Conservation (phyloP, 148 eudicot genomes). For the Heliamphora exappendiculata region DNA sequence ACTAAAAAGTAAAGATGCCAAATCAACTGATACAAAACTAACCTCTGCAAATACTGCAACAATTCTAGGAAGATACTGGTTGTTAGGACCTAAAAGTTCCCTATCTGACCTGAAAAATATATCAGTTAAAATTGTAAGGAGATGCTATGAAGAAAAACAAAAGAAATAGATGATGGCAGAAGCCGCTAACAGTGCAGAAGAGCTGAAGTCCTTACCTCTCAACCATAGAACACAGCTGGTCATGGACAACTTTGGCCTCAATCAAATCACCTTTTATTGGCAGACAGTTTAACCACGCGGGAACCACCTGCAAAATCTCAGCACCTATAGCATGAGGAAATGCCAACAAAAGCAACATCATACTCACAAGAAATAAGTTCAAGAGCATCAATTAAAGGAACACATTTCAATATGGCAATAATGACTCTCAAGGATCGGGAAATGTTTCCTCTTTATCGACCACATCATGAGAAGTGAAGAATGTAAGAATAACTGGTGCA, state of each 20-base stretch:
- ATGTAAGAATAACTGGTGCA: not conserved
- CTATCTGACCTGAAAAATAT: constrained; percentile 68
- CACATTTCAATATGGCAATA: not conserved
- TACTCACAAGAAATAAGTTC: not conserved
- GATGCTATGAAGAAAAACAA: not conserved
- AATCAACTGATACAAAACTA: constrained; percentile 18
- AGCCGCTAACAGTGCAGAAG: not conserved
- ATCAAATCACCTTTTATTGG: constrained; percentile 76
- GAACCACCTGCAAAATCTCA: constrained; percentile 50
- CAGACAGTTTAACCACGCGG: constrained; percentile 78
- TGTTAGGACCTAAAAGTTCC: constrained; percentile 82
- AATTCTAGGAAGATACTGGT: constrained; percentile 79
- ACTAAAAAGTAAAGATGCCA: not conserved
- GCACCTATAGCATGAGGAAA: not conserved
- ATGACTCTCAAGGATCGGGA: not conserved
- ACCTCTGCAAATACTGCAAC: constrained; percentile 93
- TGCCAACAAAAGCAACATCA: not conserved
- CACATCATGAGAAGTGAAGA: not conserved
- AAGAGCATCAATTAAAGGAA: not conserved
- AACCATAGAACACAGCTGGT: constrained; percentile 80
- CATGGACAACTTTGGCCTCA: constrained; percentile 92
- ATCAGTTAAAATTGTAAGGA: not conserved
- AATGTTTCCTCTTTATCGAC: not conserved
- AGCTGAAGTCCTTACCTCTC: constrained; percentile 47
- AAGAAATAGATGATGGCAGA: not conserved